Evolutionary conservation across 768 basidiomycete species (phyloP).

Genomic region (Flagelloscypha sp.): DNA sequence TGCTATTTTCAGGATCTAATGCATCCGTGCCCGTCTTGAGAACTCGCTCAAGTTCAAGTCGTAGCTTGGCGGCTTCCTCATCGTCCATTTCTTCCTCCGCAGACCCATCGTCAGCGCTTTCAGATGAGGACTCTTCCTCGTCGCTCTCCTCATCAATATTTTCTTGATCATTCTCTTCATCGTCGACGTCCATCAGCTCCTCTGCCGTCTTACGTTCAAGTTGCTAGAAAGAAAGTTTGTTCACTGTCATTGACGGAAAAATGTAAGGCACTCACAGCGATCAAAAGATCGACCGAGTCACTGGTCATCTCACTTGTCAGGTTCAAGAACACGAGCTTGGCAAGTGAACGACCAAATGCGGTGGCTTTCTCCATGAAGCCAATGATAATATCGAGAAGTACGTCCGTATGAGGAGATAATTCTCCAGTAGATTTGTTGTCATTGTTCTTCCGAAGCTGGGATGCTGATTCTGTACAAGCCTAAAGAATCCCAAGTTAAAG

Average conservation of each 20-base stretch:
- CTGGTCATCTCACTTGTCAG: constrained; percentile 58
- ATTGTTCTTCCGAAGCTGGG: constrained; percentile 33
- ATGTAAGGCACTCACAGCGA: constrained; percentile 48
- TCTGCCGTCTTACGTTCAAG: constrained; percentile 61
- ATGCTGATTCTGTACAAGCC: constrained; percentile 55
- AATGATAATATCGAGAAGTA: constrained; percentile 84
- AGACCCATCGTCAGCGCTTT: constrained; percentile 23
- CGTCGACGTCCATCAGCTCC: constrained; percentile 34
- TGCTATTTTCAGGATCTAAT: constrained; percentile 40
- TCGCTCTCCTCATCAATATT: constrained; percentile 25
- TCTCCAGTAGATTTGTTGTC: constrained; percentile 32
- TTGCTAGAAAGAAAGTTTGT: constrained; percentile 48
- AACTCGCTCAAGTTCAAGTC: constrained; percentile 59
- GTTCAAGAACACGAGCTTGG: constrained; percentile 72
- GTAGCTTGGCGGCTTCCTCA: constrained; percentile 52
- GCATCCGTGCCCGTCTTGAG: constrained; percentile 49
- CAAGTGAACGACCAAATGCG: constrained; percentile 70
- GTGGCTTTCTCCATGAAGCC: constrained; percentile 82
- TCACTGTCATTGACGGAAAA: constrained; percentile 4
- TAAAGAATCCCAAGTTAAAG: constrained; percentile 19
- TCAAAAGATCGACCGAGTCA: constrained; percentile 72
- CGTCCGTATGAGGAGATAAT: constrained; percentile 61
- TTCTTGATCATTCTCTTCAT: constrained; percentile 25
- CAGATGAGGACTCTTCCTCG: constrained; percentile 22
- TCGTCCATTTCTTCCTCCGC: constrained; percentile 34